Base-by-base conservation (phyloP, 768 basidiomycete species). In the Exsudoporus frostii region DNA sequence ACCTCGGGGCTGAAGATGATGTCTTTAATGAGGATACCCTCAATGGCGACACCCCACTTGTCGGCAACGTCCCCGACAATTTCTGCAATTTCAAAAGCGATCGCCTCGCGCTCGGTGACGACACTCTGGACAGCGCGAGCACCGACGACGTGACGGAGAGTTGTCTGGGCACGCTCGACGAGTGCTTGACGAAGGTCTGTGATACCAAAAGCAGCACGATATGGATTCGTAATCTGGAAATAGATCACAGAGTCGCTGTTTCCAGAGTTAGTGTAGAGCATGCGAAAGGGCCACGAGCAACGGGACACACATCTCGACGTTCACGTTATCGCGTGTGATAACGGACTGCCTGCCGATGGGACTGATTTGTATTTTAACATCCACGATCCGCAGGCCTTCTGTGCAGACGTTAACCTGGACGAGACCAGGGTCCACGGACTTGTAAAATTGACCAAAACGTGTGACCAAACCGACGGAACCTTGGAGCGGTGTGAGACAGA, bases 1-100 rank as follows among this genome's bases (percentile, higher is more conserved):
- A 99, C 83, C 54, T 98, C 96, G 44, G 88, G 56, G 49, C 87
- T 88, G 80, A 98, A 97, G 73, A 94, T 88, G 73, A 94, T 92
- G 69, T 92, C 91, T 75, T 92, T 92, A 77, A 92, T 90, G 67
- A 97, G 84, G 73, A 98, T 95, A 47, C 91, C 90, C 70, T 98
- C 96, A 69, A 98, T 95, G 27, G 89, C 79, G 39, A 98, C 96
- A 69, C 96, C 96, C 96, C 96, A 98, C 69, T 92, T 92, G 73
- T 92, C 91, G 15, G 90, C 90, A 40, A 93, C 81, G 69, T 93
- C 89, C 25, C 88, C 90, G 29, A 98, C 92, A 52, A 97, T 94
- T 71, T 96, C 92, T 48, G 93, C 96, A 56, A 98, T 97, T 72
- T 98, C 95, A 65, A 89, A 87, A 10, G 95, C 95, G 58, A 97